These are phyloP conservation scores for Pythium oligandrum DNA, from an alignment of 352 stramenopile genomes.

Conservation along the genomic window DNA sequence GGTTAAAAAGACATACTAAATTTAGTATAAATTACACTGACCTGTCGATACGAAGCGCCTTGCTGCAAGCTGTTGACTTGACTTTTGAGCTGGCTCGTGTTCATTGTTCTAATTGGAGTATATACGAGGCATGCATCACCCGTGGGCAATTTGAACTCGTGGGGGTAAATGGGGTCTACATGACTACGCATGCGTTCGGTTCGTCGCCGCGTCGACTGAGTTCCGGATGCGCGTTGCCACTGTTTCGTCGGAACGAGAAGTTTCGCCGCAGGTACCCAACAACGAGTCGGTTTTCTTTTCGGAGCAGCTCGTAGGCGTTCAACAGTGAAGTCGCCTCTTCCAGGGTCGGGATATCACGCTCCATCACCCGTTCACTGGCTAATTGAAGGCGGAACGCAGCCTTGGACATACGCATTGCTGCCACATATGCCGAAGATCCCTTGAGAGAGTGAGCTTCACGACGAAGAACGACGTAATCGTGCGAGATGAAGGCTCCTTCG, in stretches of 20 bases:
- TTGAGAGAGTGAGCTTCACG: conserved; percentile 81
- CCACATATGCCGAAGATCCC: conserved; percentile 74
- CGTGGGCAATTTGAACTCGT: no score
- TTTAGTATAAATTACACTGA: conserved; percentile 8
- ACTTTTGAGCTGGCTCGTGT: no score
- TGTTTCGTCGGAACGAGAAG: conserved; percentile 62
- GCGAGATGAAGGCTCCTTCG: conserved; percentile 32
- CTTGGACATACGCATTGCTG: conserved; percentile 74
- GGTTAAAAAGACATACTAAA: no score
- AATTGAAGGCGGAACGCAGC: conserved; percentile 75
- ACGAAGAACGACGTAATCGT: conserved; percentile 41
- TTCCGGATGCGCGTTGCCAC: conserved; percentile 25
- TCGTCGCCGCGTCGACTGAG: conserved; percentile 20
- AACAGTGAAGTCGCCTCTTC: conserved; percentile 38
- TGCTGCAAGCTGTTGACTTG: no score
- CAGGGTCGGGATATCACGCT: conserved; percentile 24
- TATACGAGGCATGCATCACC: no score
- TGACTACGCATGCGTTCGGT: conserved; percentile 58
- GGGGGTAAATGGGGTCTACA: conserved; percentile 26
- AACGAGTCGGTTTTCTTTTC: conserved; percentile 61
- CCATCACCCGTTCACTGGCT: conserved; percentile 56
- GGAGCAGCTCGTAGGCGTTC: conserved; percentile 41
- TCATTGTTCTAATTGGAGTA: no score
- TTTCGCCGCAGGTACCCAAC: conserved; percentile 76
- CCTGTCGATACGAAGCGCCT: no score